Evolutionary conservation across 2,329 filamentous ascomycete species (phyloP).

Genomic region (Aphanocladium album): DNA sequence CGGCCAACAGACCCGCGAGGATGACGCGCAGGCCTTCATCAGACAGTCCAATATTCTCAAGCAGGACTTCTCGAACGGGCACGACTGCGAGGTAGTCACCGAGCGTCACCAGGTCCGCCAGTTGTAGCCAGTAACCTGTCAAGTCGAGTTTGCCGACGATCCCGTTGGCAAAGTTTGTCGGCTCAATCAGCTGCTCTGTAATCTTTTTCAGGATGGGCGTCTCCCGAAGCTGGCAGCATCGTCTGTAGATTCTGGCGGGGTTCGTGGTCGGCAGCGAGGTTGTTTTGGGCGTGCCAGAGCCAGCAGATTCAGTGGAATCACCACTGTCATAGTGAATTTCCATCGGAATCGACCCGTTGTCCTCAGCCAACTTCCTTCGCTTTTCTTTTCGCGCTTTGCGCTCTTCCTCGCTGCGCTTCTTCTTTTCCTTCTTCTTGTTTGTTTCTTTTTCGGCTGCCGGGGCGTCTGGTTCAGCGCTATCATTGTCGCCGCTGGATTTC

Average conservation of each 20-base stretch:
- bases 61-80: slow-evolving; percentile 76
- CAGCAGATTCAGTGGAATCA: slow-evolving; percentile 41
- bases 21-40: slow-evolving; percentile 86
- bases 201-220: slow-evolving; percentile 89
- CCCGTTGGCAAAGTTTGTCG: slow-evolving; percentile 65
- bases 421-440: slow-evolving; percentile 86
- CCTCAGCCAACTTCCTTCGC: slow-evolving; percentile 76
- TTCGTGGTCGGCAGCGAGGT: slow-evolving; percentile 69
- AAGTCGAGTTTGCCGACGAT: slow-evolving; percentile 78
- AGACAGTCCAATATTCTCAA: slow-evolving; percentile 82
- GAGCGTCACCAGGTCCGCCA: slow-evolving; percentile 79
- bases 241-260: slow-evolving; percentile 84
- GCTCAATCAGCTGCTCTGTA: slow-evolving; percentile 75
- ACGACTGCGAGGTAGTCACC: slow-evolving; percentile 94
- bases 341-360: slow-evolving; percentile 80
- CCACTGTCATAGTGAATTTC: slow-evolving; percentile 71
- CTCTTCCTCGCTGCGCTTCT: slow-evolving; percentile 90
- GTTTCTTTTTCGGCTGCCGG: slow-evolving; percentile 25
- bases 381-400: slow-evolving; percentile 88
- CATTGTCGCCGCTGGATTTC: slow-evolving; percentile 16
- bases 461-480: slow-evolving; percentile 26
- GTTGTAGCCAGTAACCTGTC: slow-evolving; percentile 75
- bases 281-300: slow-evolving; percentile 22
- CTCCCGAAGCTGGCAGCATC: slow-evolving; percentile 91
- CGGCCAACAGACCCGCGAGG: slow-evolving; percentile 77